These are phyloP conservation scores for Geoglossum glabrum DNA, from an alignment of 495 filamentous ascomycete genomes.

Conservation along the genomic window DNA sequence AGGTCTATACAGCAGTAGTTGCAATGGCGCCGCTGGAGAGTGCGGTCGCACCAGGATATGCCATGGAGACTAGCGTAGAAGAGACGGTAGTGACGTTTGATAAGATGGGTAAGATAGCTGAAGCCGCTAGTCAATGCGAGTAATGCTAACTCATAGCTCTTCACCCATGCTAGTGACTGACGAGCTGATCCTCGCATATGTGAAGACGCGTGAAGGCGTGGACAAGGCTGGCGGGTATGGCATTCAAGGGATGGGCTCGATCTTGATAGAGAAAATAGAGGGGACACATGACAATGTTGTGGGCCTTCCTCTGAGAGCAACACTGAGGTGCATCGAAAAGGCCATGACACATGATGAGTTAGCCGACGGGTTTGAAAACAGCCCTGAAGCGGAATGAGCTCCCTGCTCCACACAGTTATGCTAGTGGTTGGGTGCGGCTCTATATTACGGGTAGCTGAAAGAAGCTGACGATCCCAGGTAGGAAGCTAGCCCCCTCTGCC, in stretches of 20 bases:
- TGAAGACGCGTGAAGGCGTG: slow-evolving; percentile 72
- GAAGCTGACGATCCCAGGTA: no score
- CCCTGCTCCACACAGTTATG: not conserved
- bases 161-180: slow-evolving; percentile 33
- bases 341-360: slow-evolving; percentile 28
- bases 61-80: slow-evolving; percentile 58
- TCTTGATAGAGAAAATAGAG: slow-evolving; percentile 73
- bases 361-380: slow-evolving; percentile 1
- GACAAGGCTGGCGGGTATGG: slow-evolving; percentile 97
- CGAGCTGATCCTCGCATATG: slow-evolving; percentile 71
- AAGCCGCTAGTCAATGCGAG: not conserved
- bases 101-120: slow-evolving; percentile 18
- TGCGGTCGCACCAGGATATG: slow-evolving; percentile 65
- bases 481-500: no score
- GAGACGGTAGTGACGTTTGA: slow-evolving; percentile 76
- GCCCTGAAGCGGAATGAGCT: not conserved
- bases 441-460: no score
- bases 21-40: slow-evolving; percentile 61
- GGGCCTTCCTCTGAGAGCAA: slow-evolving; percentile 70
- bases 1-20: slow-evolving; percentile 65
- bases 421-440: no score
- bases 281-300: slow-evolving; percentile 89
- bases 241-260: slow-evolving; percentile 68
- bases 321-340: slow-evolving; percentile 68
- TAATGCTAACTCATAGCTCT: not conserved